Conservation (phyloP, 495 filamentous ascomycete species). For the Podospora fimiseda region DNA sequence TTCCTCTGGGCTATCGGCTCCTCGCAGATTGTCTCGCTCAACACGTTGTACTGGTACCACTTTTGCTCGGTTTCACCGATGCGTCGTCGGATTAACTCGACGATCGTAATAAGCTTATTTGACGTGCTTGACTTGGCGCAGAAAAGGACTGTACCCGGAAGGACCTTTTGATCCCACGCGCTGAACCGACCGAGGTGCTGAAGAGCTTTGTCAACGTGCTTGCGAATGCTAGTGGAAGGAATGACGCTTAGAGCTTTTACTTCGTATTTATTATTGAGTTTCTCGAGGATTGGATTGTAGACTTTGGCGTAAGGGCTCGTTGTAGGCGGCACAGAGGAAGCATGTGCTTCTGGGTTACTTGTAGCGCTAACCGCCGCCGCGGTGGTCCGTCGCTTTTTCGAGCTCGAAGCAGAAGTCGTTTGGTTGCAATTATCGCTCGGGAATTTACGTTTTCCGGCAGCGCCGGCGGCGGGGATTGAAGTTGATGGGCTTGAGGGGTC, state of each 20-base stretch:
- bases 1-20: slow-evolving; percentile 11
- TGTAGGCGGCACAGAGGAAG: slow-evolving; percentile 1
- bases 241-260: slow-evolving; percentile 42
- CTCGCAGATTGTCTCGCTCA: slow-evolving; percentile 31
- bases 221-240: slow-evolving; percentile 49
- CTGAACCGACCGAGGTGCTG: slow-evolving; percentile 33
- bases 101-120: slow-evolving; percentile 57
- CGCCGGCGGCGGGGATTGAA: no score
- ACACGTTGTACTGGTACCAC: slow-evolving; percentile 58
- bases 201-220: slow-evolving; percentile 44
- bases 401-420: not conserved
- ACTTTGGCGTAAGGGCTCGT: slow-evolving; percentile 15
- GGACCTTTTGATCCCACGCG: slow-evolving; percentile 22
- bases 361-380: not conserved
- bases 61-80: slow-evolving; percentile 43
- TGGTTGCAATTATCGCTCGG: slow-evolving; percentile 10
- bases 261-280: slow-evolving; percentile 28
- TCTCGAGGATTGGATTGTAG: slow-evolving; percentile 24
- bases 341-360: not conserved
- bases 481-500: not conserved
- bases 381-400: slow-evolving; percentile 18
- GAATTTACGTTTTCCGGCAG: slow-evolving; percentile 17
- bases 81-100: slow-evolving; percentile 58
- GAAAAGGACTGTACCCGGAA: slow-evolving; percentile 36
- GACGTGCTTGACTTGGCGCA: slow-evolving; percentile 46